Evolutionary conservation across 805 yeast genomes (phyloP), one percentile per base, ranked within the genome.

Genomic region (Yarrowia sp.): DNA sequence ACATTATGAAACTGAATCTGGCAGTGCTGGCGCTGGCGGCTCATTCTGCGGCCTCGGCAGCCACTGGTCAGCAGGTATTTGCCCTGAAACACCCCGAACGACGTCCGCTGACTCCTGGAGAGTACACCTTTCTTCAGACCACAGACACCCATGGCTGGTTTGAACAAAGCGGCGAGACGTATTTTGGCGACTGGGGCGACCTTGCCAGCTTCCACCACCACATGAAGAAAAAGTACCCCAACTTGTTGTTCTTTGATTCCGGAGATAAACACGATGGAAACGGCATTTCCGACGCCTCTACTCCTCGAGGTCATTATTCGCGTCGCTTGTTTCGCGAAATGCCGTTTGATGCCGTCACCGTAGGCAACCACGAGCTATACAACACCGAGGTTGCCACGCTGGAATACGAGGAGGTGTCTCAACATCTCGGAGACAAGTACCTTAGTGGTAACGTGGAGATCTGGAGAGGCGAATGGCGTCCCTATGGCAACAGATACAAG

Each of bases 101-200:
- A 30, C 50, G 64, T 1, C 39, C 30, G 6, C 42, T 58, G n/a
- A 43, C 50, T 17, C 33, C 39, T 7, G 64, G 64, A 10, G 64
- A 58, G 20, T 58, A 58, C 64, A 33, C 39, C 78, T 91, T 95
- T 72, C 73, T 94, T 33, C 98, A 94, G 74, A 93, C 98, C 0
- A 95, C 99, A 0, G 99, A 95, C 74, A 94, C 98, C 1, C 99
- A 95, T 76, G 98, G 82, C 39, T 95, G 99, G 99, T 87, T 87
- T 71, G 98, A 93, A 76, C 81, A 84, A 36, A 86, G 85, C 68
- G 46, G 46, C 10, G 66, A 61, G 13, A 61, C 53, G 24, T 94
- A 87, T 76, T 84, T 88, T 44, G 95, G 91, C 5, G 91, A 93
- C 75, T 94, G 97, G 97, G 98, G 98, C 10, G 97, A 94, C 74